Base-by-base conservation (phyloP, 768 basidiomycete species). In the Leccinum disarticulatum region DNA sequence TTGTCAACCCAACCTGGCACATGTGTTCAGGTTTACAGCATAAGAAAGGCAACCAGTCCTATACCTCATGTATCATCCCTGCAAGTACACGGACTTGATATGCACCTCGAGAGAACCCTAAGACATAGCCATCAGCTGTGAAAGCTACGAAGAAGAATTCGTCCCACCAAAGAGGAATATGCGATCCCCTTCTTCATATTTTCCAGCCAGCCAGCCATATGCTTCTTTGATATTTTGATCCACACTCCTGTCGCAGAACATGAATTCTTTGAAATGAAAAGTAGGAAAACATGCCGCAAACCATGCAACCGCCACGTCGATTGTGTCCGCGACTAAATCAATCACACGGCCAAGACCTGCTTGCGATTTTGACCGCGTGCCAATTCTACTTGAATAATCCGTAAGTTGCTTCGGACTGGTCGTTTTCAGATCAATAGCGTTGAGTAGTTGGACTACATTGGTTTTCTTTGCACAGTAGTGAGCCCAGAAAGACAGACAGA, bases 321-420 rank as follows among this genome's bases (percentile, higher is more conserved):
- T 58, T 10, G 30, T 63, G 54, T 73, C 62, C 2, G 50, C 51
- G 8, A 60, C 35, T 4, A 38, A 57, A 22, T 17, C 35, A 38
- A 46, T 25, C 17, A 59, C 48, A 11, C 54, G 58, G 25, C 46
- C 3, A 11, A 73, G 8, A 3, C 68, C 54, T 49, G 72, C 62
- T 31, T 56, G 59, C 1, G 69, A 64, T 38, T 58, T 65, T 0
- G 66, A 68, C 31, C 68, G 66, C 1, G 73, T 76, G 10, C 73
- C 75, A 36, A 76, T 72, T 4, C 74, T 75, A 51, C 74, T 76
- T 43, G 69, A 67, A 47, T 76, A 76, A 51, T 71, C 76, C 3
- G 72, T 70, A 7, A 64, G 55, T 50, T 76, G 75, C n/a, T 31
- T 25, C 14, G 46, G 43, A 19, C 30, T 25, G 6, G 59, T 47